phyloP scores from a whole-genome alignment of 768 basidiomycete species.

The Collybia sp. region DNA sequence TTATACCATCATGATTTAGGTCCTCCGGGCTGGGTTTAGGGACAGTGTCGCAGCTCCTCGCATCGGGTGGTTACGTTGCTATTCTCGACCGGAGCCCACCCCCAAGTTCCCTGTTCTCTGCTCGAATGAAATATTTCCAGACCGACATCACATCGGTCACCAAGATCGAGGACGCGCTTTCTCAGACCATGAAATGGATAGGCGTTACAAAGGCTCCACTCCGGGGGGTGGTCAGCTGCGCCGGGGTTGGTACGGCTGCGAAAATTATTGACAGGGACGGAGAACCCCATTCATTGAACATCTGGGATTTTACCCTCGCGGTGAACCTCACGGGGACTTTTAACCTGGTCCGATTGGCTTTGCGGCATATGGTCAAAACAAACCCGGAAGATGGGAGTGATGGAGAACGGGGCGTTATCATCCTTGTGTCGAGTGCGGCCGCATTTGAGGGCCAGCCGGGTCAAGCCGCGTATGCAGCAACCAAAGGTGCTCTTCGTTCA shows the following conservation, averaged over 20 bases:
- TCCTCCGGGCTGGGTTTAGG: conserved; percentile 56
- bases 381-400: conserved; percentile 40
- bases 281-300: conserved; percentile 41
- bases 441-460: conserved; percentile 56
- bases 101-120: conserved; percentile 12
- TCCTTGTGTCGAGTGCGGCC: conserved; percentile 51
- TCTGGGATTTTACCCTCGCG: conserved; percentile 47
- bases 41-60: conserved; percentile 40
- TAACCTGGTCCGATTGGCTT: conserved; percentile 51
- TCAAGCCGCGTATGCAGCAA: conserved; percentile 52
- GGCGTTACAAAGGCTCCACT: conserved; percentile 35
- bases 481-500: conserved; percentile 52
- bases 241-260: conserved; percentile 41
- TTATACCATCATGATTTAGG: conserved; percentile 19
- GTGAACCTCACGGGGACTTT: conserved; percentile 59
- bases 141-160: conserved; percentile 34
- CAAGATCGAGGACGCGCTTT: conserved; percentile 34
- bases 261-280: conserved; percentile 45
- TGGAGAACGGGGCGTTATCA: conserved; percentile 54
- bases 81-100: conserved; percentile 43
- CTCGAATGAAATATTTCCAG: conserved; percentile 31
- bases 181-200: conserved; percentile 34
- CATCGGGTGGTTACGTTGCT: conserved; percentile 40
- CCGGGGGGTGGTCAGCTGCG: conserved; percentile 59
- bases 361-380: conserved; percentile 44